Evolutionary conservation across 768 basidiomycete genomes (phyloP).

Genomic region (Gyrodon lividus): DNA sequence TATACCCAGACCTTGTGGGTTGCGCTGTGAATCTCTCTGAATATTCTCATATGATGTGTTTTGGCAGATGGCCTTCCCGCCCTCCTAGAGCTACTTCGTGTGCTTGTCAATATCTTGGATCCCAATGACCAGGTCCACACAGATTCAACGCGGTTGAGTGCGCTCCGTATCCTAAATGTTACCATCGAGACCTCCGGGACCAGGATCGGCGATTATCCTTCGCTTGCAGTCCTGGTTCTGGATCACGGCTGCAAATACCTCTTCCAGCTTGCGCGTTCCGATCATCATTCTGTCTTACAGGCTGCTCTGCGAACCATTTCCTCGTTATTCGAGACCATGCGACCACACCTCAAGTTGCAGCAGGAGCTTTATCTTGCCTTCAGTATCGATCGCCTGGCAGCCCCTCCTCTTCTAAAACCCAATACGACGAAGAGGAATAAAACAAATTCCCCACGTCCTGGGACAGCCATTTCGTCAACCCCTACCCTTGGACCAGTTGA

Average conservation of each 20-base stretch:
- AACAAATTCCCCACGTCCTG: slow-evolving; percentile 50
- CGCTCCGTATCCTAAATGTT: slow-evolving; percentile 82
- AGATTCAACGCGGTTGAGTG: slow-evolving; percentile 89
- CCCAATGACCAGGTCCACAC: slow-evolving; percentile 95
- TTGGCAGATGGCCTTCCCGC: slow-evolving; percentile 83
- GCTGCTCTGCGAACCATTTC: slow-evolving; percentile 81
- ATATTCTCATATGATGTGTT: neutral
- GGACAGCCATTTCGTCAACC: slow-evolving; percentile 46
- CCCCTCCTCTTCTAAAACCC: slow-evolving; percentile 39
- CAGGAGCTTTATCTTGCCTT: slow-evolving; percentile 95
- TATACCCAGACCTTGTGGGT: slow-evolving; percentile 24
- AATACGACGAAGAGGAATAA: slow-evolving; percentile 32
- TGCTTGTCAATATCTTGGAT: slow-evolving; percentile 92
- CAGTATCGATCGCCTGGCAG: slow-evolving; percentile 85
- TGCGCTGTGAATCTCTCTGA: neutral
- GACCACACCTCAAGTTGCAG: slow-evolving; percentile 84
- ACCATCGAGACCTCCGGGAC: slow-evolving; percentile 84
- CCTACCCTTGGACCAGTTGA: slow-evolving; percentile 42
- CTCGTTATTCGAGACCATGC: slow-evolving; percentile 86
- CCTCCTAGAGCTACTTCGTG: slow-evolving; percentile 87
- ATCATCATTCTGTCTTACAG: slow-evolving; percentile 77
- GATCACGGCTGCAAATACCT: slow-evolving; percentile 95
- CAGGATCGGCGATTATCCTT: slow-evolving; percentile 73
- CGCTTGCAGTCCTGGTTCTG: slow-evolving; percentile 70
- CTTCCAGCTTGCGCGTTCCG: slow-evolving; percentile 94